Conservation (phyloP, 768 basidiomycete genomes). For the Hygrocybe coccinea region DNA sequence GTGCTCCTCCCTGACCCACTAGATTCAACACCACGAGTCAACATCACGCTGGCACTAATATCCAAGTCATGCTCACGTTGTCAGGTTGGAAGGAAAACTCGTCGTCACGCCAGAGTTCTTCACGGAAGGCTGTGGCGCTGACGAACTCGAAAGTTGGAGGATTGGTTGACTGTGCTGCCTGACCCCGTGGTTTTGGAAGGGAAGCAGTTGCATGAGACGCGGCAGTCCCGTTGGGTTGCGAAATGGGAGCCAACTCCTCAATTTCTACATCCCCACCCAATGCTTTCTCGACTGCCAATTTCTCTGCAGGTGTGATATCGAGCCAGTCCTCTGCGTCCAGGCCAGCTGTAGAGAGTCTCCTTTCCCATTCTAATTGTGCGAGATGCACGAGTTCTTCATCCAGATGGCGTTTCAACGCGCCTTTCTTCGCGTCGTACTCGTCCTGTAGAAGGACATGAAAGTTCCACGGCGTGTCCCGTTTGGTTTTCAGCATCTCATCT, state of each 20-base stretch:
- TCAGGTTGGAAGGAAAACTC: neutral
- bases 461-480: constrained; percentile 22
- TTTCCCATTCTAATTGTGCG: constrained; percentile 41
- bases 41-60: too few relatives aligned
- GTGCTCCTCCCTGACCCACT: neutral
- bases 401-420: constrained; percentile 22
- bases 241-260: neutral
- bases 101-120: constrained; percentile 16
- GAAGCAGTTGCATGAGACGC: neutral
- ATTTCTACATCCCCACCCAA: constrained; percentile 35
- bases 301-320: constrained; percentile 37
- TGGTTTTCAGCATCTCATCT: constrained; percentile 1
- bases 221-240: neutral
- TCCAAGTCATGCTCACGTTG: neutral
- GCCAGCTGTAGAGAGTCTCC: constrained; percentile 28
- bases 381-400: constrained; percentile 31
- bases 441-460: constrained; percentile 12
- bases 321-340: constrained; percentile 43
- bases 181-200: constrained; percentile 23
- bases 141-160: constrained; percentile 39
- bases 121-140: constrained; percentile 38
- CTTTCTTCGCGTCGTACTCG: constrained; percentile 30
- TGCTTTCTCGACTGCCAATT: constrained; percentile 29
- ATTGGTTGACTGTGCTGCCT: neutral
- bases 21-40: too few relatives aligned